Percentiles rank a stretch among this genome's conserved stretches.
phyloP scores from a whole-genome alignment of 371 early-diverging fungal genomes.

The Saksenaea oblongispora region DNA sequence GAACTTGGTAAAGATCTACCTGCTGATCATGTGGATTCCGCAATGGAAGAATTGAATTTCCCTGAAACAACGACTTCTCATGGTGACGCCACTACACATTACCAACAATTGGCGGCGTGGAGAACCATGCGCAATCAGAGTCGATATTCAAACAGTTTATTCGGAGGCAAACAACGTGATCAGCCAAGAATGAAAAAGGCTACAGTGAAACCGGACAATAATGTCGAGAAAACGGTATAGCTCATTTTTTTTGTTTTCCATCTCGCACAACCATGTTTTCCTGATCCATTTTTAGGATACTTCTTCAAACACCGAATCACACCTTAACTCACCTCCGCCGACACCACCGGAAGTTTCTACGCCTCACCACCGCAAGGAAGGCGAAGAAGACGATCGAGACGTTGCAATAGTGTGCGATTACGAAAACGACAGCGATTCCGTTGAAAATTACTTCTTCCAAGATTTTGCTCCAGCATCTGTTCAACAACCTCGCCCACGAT shows the following conservation, averaged over 20 bases:
- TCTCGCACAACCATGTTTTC: background rate
- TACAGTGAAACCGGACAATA: background rate
- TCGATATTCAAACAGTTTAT: conserved; percentile 32
- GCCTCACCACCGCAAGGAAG: background rate
- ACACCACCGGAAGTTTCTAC: conserved; percentile 7
- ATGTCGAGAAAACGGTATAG: background rate
- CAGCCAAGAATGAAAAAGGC: conserved; percentile 15
- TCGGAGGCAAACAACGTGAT: conserved; percentile 38
- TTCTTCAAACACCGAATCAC: background rate
- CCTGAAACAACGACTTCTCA: background rate
- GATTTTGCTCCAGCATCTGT: conserved; percentile 31
- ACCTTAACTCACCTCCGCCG: conserved; percentile 5
- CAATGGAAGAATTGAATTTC: background rate
- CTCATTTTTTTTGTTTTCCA: background rate
- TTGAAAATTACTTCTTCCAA: conserved; percentile 40
- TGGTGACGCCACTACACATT: conserved; percentile 19
- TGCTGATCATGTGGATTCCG: background rate
- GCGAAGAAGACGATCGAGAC: background rate
- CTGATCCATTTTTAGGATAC: conserved; percentile 3
- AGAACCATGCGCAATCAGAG: conserved; percentile 27
- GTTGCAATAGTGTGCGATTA: conserved; percentile 11
- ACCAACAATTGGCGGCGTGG: conserved; percentile 34
- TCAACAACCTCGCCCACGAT: conserved; percentile 1
- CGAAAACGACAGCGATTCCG: conserved; percentile 30
- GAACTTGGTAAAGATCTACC: conserved; percentile 29